Conservation (phyloP, 495 filamentous ascomycete genomes). For the Podospora pseudoanserina region DNA sequence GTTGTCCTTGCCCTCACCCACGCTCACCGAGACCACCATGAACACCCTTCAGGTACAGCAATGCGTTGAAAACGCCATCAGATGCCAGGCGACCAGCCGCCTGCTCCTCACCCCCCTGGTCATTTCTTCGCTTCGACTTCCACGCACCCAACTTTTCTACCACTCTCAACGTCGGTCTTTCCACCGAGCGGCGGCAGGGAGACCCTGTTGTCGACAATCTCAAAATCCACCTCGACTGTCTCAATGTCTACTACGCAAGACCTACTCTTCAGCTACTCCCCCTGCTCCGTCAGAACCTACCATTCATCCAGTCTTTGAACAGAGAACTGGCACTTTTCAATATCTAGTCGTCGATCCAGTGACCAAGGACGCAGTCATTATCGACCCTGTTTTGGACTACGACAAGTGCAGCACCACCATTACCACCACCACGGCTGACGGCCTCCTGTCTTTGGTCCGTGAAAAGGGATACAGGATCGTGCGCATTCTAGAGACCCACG, state of each 20-base stretch:
- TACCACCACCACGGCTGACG: slow-evolving; percentile 48
- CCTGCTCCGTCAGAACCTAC: slow-evolving; percentile 18
- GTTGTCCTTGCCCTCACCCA: background rate
- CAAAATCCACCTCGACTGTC: background rate
- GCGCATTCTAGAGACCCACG: slow-evolving; percentile 58
- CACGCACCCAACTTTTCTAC: background rate
- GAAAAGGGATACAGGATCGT: slow-evolving; percentile 44
- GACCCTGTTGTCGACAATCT: background rate
- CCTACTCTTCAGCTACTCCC: background rate
- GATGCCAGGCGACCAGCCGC: slow-evolving; percentile 8
- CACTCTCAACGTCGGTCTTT: background rate
- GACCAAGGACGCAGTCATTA: slow-evolving; percentile 48
- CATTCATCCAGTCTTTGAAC: slow-evolving; percentile 32
- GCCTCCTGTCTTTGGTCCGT: slow-evolving; percentile 38
- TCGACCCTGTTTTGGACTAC: slow-evolving; percentile 59
- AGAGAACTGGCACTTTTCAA: slow-evolving; percentile 51
- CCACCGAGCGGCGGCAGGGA: background rate
- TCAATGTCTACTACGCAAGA: background rate
- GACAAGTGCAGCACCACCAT: slow-evolving; percentile 44
- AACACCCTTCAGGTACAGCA: background rate
- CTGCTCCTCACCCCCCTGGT: background rate
- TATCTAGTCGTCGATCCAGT: slow-evolving; percentile 54
- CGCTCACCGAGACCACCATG: background rate
- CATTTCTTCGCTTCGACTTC: background rate
- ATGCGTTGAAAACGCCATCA: slow-evolving; percentile 3